These are phyloP conservation scores for Prunus dulcis DNA, from an alignment of 306 rosid genomes.

Conservation along the genomic window DNA sequence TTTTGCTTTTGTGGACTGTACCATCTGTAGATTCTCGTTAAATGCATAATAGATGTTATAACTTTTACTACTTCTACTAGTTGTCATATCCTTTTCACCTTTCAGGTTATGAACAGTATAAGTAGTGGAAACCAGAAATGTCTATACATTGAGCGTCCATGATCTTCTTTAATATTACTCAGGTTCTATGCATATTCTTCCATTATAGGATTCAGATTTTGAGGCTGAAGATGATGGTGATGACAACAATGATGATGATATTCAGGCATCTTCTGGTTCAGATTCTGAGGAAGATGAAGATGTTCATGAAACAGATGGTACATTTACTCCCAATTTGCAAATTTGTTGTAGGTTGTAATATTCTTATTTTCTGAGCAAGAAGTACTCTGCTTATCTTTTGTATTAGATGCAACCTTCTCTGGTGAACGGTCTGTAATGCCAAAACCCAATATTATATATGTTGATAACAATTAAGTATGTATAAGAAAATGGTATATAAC, in stretches of 20 bases:
- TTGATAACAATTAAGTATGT: neutral
- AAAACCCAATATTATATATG: neutral
- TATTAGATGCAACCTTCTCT: neutral
- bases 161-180: neutral
- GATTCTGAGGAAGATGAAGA: constrained; percentile 44
- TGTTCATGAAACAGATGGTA: constrained; percentile 52
- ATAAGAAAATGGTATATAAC: neutral
- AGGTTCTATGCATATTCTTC: constrained; percentile 18
- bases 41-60: neutral
- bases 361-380: constrained; percentile 19
- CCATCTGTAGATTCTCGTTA: neutral
- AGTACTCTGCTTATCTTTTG: constrained; percentile 2
- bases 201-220: constrained; percentile 58
- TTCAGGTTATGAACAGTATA: neutral
- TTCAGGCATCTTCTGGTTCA: constrained; percentile 36
- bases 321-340: constrained; percentile 4
- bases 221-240: constrained; percentile 35
- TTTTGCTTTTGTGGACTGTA: neutral
- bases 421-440: neutral
- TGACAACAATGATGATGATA: constrained; percentile 24
- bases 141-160: constrained; percentile 1
- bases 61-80: neutral
- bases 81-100: neutral
- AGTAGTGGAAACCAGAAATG: neutral
- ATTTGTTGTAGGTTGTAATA: neutral